Base-by-base conservation (phyloP, 2,329 filamentous ascomycete species). In the Metarhizium robertsii region DNA sequence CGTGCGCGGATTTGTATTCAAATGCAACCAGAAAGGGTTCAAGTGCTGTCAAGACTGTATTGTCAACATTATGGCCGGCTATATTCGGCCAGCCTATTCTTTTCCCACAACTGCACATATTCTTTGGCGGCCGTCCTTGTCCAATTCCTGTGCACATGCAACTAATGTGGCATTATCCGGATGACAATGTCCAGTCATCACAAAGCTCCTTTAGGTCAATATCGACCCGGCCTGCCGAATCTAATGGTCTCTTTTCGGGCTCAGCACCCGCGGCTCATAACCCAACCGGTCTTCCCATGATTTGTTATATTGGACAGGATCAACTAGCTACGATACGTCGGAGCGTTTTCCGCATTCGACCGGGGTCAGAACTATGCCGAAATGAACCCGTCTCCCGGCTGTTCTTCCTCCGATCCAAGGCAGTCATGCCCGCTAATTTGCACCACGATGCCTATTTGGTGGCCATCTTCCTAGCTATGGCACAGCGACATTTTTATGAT, bases 401-500 rank as follows among this genome's bases (percentile, higher is more conserved):
- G 10, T 76, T 80, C 55, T 63, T 67, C 38, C 63, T 79, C 14
- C 73, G 79, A 1, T 71, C 74, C 5, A 79, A 75, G 61, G 67
- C 68, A 50, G 67, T 83, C 4, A 56, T 76, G 3, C 80, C 81
- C 0, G 63, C 67, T 2, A 72, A 82, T 51, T 58, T 65, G 2
- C 74, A 82, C 51, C 75, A 79, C 50, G 80, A 84, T 61, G 69
- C 76, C 0, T 76, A 79, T 55, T 70, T 82, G 40, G 69, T 79
- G 5, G 79, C 74, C 20, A 71, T 76, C 47, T 76, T 83, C 55
- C 61, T 84, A 13, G 76, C 77, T 50, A 79, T 84, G 76, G 81
- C 81, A 7, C 81, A 84, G 61, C 71, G 73, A 8, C 73, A 78
- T 50, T 79, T 79, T 55, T 82, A 83, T 61, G 60, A 58, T 10